phyloP scores from a whole-genome alignment of 1,139 yeast genomes.

The Scheffersomyces cryptocercus region DNA sequence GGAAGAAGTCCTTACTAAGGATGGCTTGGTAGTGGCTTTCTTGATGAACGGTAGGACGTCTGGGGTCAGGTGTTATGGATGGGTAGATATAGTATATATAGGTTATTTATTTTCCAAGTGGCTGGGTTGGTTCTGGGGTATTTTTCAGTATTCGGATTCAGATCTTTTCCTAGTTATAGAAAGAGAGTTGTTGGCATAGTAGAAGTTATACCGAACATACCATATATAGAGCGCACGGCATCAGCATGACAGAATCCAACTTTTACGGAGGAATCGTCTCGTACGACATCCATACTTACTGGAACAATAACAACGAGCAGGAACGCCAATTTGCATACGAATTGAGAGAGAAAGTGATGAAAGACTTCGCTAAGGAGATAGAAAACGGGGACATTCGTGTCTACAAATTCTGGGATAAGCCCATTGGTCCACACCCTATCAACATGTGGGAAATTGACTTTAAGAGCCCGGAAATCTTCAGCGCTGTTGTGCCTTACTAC shows the following conservation, averaged over 20 bases:
- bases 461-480: conserved; percentile 30
- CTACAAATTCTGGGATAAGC: conserved; percentile 47
- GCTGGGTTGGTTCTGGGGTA: too few species aligned
- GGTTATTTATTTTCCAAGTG: too few species aligned
- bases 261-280: conserved; percentile 37
- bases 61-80: too few species aligned
- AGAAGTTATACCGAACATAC: too few species aligned
- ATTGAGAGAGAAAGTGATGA: conserved; percentile 40
- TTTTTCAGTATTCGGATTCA: too few species aligned
- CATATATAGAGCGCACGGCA: too few species aligned
- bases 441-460: conserved; percentile 47
- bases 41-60: too few species aligned
- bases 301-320: conserved; percentile 36
- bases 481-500: conserved; percentile 29
- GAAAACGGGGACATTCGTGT: conserved; percentile 44
- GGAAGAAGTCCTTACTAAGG: too few species aligned
- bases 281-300: conserved; percentile 60
- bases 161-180: too few species aligned
- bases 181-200: too few species aligned
- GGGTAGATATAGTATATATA: too few species aligned
- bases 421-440: conserved; percentile 61
- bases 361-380: conserved; percentile 49
- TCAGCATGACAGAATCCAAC: conserved; percentile 3
- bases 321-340: conserved; percentile 38
- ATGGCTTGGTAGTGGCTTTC: too few species aligned